Percentiles rank a stretch among this genome's conserved stretches.
phyloP scores from a whole-genome alignment of 345 rosid species.

The Arabis alpina region DNA sequence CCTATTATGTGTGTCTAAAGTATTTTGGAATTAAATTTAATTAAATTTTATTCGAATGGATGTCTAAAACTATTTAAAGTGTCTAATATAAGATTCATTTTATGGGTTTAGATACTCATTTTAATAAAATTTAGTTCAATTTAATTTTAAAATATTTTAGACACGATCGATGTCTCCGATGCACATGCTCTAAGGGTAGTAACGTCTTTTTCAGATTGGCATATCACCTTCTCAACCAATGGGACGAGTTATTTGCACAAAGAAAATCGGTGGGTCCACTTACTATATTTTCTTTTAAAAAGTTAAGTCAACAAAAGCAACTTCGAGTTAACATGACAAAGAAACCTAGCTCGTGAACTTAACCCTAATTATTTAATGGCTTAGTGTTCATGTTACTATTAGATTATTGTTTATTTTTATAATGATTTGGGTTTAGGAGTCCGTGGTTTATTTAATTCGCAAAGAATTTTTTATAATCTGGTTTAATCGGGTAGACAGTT shows the following conservation, averaged over 20 bases:
- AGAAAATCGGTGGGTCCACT: neutral
- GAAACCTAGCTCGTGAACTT: slow-evolving; percentile 27
- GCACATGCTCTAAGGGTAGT: neutral
- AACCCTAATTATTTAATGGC: neutral
- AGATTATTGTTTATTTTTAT: neutral
- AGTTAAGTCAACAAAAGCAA: slow-evolving; percentile 36
- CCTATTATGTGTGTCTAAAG: no score
- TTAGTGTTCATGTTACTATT: slow-evolving; percentile 5
- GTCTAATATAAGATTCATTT: no score
- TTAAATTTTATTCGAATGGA: no score
- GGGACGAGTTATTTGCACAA: slow-evolving; percentile 24
- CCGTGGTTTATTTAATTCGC: slow-evolving; percentile 1
- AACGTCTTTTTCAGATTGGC: neutral
- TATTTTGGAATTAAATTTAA: no score
- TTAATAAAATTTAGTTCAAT: no score
- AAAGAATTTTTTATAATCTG: neutral
- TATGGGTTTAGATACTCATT: no score
- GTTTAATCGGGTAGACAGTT: neutral
- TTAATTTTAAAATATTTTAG: no score
- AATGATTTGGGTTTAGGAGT: neutral
- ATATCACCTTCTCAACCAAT: slow-evolving; percentile 24
- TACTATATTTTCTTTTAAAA: neutral
- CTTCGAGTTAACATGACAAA: slow-evolving; percentile 26
- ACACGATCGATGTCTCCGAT: no score
- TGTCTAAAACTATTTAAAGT: no score